Conservation (phyloP, 495 filamentous ascomycete species). For the Aspergillus egyptiacus region DNA sequence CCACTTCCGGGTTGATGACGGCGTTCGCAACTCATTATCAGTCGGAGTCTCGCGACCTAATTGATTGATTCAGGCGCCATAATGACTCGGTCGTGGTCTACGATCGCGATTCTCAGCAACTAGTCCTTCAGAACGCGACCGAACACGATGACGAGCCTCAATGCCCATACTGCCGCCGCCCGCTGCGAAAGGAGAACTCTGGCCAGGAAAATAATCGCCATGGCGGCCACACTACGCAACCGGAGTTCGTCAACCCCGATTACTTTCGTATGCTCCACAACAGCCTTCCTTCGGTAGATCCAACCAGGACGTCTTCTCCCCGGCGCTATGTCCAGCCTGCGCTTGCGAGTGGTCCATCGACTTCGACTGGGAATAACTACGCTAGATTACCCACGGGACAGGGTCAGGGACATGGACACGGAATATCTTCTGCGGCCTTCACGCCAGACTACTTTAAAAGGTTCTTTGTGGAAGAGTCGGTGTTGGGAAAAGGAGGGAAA, state of each 20-base stretch:
- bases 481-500: conserved; percentile 86
- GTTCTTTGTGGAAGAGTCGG: conserved; percentile 82
- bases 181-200: conserved; percentile 50
- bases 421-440: conserved; percentile 80
- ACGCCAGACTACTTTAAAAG: conserved; percentile 84
- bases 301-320: conserved; percentile 44
- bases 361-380: conserved; percentile 32
- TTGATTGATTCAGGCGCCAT: conserved; percentile 59
- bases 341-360: conserved; percentile 32
- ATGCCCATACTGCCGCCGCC: conserved; percentile 85
- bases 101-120: conserved; percentile 75
- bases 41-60: neutral
- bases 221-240: conserved; percentile 38
- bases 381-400: conserved; percentile 40
- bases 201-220: conserved; percentile 31
- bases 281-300: conserved; percentile 47
- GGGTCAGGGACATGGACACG: conserved; percentile 28
- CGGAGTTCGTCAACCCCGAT: conserved; percentile 75
- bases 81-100: conserved; percentile 87
- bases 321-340: conserved; percentile 47
- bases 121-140: conserved; percentile 66
- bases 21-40: no score
- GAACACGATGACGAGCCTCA: conserved; percentile 38
- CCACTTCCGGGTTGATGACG: no score
- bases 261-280: conserved; percentile 91